Conservation (phyloP, 2,329 filamentous ascomycete genomes). For the Phialocephala subalpina region DNA sequence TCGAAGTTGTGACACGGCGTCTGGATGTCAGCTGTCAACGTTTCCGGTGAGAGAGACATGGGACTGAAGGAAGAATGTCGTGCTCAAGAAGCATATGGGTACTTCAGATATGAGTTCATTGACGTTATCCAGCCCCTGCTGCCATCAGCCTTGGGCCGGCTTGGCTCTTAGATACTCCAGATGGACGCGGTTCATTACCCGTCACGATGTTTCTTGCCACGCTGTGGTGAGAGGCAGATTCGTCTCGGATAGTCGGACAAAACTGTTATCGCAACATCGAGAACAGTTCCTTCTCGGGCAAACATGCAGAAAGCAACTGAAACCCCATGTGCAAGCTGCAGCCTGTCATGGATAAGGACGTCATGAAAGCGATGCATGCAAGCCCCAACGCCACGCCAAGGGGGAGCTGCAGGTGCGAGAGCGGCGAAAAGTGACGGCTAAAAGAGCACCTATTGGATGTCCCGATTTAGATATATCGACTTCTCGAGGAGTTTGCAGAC, state of each 20-base stretch:
- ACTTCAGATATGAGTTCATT: not conserved
- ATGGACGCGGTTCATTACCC: not conserved
- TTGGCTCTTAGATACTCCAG: not conserved
- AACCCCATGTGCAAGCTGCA: conserved; percentile 5
- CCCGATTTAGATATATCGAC: conserved; percentile 2
- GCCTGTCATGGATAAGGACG: conserved; percentile 10
- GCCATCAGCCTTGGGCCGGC: conserved; percentile 3
- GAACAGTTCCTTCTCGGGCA: not conserved
- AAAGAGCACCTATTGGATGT: conserved; percentile 8
- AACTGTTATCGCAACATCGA: not conserved
- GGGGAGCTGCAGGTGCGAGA: conserved; percentile 5
- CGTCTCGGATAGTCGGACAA: not conserved
- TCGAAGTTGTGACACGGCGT: not conserved
- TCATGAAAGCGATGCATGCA: not conserved
- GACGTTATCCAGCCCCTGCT: conserved; percentile 4
- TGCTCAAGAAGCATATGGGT: not conserved
- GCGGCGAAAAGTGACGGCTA: not conserved
- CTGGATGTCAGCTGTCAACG: not conserved
- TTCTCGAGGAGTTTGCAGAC: not conserved
- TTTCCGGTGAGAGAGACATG: not conserved
- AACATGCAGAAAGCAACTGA: conserved; percentile 6
- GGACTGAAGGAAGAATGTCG: not conserved
- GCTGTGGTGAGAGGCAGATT: not conserved
- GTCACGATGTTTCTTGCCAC: conserved; percentile 9
- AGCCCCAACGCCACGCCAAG: conserved; percentile 5